Evolutionary conservation across 768 basidiomycete species (phyloP).

Genomic region (Russula compacta): DNA sequence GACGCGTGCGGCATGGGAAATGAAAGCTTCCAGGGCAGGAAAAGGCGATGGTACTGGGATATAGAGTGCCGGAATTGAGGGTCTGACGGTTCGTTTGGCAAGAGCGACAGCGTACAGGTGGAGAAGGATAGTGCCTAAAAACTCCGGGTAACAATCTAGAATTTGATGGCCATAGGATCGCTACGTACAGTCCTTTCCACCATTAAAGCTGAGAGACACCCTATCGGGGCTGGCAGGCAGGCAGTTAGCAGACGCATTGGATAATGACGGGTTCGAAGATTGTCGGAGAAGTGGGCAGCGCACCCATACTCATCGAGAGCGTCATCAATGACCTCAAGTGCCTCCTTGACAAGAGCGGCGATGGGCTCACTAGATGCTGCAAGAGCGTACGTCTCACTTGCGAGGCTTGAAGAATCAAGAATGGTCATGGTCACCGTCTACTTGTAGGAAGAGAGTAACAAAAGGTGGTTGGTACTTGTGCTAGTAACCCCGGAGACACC

Average conservation of each 20-base stretch:
- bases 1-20: constrained; percentile 44
- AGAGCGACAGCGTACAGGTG: constrained; percentile 78
- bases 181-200: constrained; percentile 91
- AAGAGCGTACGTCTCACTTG: constrained; percentile 51
- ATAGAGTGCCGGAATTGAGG: constrained; percentile 58
- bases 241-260: constrained; percentile 1
- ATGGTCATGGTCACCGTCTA: neutral
- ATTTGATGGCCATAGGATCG: neutral
- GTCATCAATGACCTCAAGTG: constrained; percentile 71
- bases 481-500: too few species aligned
- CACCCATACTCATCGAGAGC: constrained; percentile 76
- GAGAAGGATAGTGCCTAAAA: constrained; percentile 83
- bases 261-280: neutral
- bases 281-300: constrained; percentile 29
- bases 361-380: constrained; percentile 48
- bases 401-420: constrained; percentile 44
- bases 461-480: neutral
- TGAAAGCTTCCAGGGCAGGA: constrained; percentile 73
- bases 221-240: constrained; percentile 30
- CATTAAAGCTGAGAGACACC: constrained; percentile 91
- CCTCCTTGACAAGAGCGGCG: constrained; percentile 59
- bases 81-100: constrained; percentile 29
- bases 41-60: constrained; percentile 90
- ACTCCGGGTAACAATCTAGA: neutral
- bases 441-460: neutral